Evolutionary conservation across 768 basidiomycete species (phyloP), one percentile per base, ranked within the genome.

Genomic region (Tulasnella sp.): DNA sequence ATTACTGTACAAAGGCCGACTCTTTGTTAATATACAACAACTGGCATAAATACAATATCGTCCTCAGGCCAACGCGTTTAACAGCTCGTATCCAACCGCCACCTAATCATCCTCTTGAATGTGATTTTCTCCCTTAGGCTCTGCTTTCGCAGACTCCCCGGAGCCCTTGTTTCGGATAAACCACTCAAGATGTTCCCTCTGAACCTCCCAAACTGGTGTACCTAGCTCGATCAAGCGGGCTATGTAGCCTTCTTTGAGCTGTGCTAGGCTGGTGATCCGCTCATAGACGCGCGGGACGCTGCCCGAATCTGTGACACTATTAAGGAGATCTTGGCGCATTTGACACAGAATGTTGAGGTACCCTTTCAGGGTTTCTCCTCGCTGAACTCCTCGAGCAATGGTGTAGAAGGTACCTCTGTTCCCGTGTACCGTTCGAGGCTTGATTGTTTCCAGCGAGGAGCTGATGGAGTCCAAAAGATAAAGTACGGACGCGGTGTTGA

Each of bases 221-320:
- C 74, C 74, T 18, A 75, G 74, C 74, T 75, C 74, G 1, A 42
- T 75, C 28, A 75, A 34, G 42, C 74, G 42, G 24, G 74, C 11
- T 37, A 75, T 44, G 12, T 24, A 42, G 22, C 24, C 14, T 34
- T 31, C n/a, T 34, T 75, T 75, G 7, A 75, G n/a, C 40, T 18
- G 48, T 5, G 42, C 74, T 3, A 75, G 40, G n/a, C 41, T 28
- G 28, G 20, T 34, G 14, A 75, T 75, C 42, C 18, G 42, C 42
- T 75, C 74, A 24, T 44, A 75, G 48, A 75, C 24, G 9, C 24
- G 14, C 48, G 12, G 18, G 41, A 44, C 34, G 5, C 6, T 50
- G 3, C 20, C 40, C 74, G 8, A n/a, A 54, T 54, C 54, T 24
- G 12, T 0, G 24, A 1, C 24, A 24, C n/a, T 54, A 54, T 54